Percentiles rank a stretch among this genome's conserved stretches.
These are phyloP conservation scores for Bacterosira constricta DNA, from an alignment of 108 stramenopile genomes.

Conservation along the genomic window DNA sequence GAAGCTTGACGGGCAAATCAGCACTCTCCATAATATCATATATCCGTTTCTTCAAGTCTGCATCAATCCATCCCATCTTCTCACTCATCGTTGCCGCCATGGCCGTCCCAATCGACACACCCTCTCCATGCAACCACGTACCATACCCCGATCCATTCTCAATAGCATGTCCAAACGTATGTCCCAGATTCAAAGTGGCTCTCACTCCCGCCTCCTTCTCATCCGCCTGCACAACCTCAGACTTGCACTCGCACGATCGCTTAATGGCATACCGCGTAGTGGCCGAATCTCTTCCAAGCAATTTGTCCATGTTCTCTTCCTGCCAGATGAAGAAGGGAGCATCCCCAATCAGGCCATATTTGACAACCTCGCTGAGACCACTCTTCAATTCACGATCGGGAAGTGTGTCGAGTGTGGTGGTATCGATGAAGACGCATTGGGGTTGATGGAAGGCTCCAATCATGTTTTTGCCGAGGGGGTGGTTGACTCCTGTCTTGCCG, in stretches of 20 bases:
- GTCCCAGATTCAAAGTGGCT: constrained; percentile 97
- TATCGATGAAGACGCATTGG: constrained; percentile 92
- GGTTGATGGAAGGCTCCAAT: constrained; percentile 99
- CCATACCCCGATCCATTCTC: constrained; percentile 96
- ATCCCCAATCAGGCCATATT: constrained; percentile 94
- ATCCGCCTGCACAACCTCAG: constrained; percentile 94
- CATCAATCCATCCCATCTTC: constrained; percentile 88
- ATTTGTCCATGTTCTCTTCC: constrained; percentile 81
- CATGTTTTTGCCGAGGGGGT: constrained; percentile 98
- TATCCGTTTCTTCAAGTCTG: constrained; percentile 60
- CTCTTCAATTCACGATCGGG: constrained; percentile 94
- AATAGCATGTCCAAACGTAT: constrained; percentile 99
- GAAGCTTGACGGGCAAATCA: constrained; percentile 75
- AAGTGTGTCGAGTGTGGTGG: constrained; percentile 79
- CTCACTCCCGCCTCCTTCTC: constrained; percentile 94
- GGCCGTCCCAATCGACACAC: constrained; percentile 94
- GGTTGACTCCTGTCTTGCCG: constrained; percentile 98
- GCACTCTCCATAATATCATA: constrained; percentile 70
- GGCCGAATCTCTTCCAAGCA: constrained; percentile 77
- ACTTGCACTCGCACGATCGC: constrained; percentile 94
- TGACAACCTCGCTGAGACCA: constrained; percentile 95
- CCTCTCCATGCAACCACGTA: constrained; percentile 95
- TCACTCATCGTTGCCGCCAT: constrained; percentile 96
- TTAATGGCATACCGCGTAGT: constrained; percentile 86
- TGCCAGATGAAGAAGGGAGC: constrained; percentile 93